Conservation (phyloP, 2,329 filamentous ascomycete genomes). For the Ophiostoma ips region DNA sequence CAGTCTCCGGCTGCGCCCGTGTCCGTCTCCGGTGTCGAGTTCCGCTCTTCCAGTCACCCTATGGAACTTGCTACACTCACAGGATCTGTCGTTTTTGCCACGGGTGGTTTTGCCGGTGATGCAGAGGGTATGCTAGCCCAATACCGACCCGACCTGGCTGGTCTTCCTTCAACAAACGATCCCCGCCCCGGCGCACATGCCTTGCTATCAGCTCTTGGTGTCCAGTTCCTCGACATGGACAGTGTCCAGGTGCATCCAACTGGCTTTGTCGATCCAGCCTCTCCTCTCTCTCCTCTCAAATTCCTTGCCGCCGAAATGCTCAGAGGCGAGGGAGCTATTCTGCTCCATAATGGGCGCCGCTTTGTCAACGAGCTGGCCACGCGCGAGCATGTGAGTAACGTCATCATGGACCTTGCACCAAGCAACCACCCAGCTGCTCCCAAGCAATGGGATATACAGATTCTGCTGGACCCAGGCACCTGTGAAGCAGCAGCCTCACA, state of each 20-base stretch:
- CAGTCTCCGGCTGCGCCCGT: conserved; percentile 5
- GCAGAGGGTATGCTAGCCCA: conserved; percentile 87
- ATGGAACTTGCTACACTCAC: conserved; percentile 52
- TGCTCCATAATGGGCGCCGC: conserved; percentile 79
- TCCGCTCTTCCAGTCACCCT: conserved; percentile 54
- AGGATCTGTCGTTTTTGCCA: conserved; percentile 84
- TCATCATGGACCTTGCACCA: conserved; percentile 44
- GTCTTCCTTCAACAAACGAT: conserved; percentile 78
- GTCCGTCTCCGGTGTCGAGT: conserved; percentile 68
- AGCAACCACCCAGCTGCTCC: background rate
- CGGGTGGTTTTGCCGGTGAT: conserved; percentile 94
- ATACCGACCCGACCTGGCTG: conserved; percentile 83
- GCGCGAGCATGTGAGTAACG: conserved; percentile 96
- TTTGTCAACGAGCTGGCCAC: conserved; percentile 98
- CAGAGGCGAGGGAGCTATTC: conserved; percentile 91
- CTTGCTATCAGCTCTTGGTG: conserved; percentile 63
- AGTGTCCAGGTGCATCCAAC: conserved; percentile 99
- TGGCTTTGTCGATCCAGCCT: conserved; percentile 93
- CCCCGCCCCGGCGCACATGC: conserved; percentile 49
- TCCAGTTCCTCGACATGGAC: conserved; percentile 98
- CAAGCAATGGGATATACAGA: conserved; percentile 69
- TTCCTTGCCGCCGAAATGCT: conserved; percentile 97
- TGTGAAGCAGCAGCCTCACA: conserved; percentile 97
- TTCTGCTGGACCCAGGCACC: conserved; percentile 94
- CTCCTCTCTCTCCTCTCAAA: conserved; percentile 93